Base-by-base conservation (phyloP, 2,329 filamentous ascomycete genomes). In the Camillea tinctor region DNA sequence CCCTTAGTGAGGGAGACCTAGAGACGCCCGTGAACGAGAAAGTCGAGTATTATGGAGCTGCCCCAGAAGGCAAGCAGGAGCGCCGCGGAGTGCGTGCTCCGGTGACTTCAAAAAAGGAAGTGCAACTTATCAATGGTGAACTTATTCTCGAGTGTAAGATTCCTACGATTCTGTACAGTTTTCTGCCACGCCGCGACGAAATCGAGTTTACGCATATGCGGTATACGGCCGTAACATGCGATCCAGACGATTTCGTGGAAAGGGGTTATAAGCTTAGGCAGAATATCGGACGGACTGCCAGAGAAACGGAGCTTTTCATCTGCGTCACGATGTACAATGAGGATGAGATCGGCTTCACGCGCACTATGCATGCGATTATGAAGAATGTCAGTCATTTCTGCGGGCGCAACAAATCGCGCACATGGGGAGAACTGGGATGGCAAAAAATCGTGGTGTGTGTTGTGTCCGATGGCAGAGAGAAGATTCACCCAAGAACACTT, bases 311-410 rank as follows among this genome's bases (percentile, higher is more conserved):
- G 78, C 81, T 98, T 1, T 97, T 98, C 76, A 97, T 98, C 70
- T 94, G 93, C 36, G 87, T 98, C 57, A 98, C 94, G 60, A 97
- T 97, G 94, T 99, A 99, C 80, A 99, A 99, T 73, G 95, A 99
- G 73, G 94, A 99, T 74, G 95, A 99, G 70, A 88, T 98, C 66
- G 81, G 97, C 61, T 97, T 99, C 73, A 93, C 95, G 22, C 88
- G 95, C 50, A 98, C 95, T 4, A 92, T 99, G 92, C 91, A 89
- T 54, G 95, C 95, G 75, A 93, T 99, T 4, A 94, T 98, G 82
- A 98, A 99, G 80, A 99, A 99, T 75, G 92, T 99, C 68, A 94
- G 97, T 75, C 93, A 94, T 81, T 97, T 99, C 91, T 97, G 95
- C 77, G 92, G 91, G 62, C 87, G 94, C 54, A 92, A 89, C 52